Percentiles rank a stretch among this genome's conserved stretches.
These are phyloP conservation scores for Fusarium sp. DNA, from an alignment of 2,329 filamentous ascomycete genomes.

Conservation along the genomic window DNA sequence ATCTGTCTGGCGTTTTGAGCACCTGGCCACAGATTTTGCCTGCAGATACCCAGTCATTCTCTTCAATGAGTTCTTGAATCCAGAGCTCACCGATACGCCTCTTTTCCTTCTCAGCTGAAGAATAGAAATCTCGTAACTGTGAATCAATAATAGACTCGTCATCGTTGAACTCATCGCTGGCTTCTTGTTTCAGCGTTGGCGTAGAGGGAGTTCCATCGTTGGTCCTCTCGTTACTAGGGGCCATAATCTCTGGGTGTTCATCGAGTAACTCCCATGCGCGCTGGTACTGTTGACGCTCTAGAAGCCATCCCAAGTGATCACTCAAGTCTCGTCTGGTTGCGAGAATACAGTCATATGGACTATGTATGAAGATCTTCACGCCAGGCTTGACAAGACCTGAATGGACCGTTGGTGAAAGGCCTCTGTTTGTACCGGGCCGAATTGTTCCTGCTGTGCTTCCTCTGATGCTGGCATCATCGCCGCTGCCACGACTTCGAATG, in stretches of 20 bases:
- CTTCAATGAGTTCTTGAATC: conserved; percentile 85
- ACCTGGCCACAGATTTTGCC: conserved; percentile 87
- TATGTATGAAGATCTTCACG: conserved; percentile 89
- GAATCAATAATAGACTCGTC: conserved; percentile 70
- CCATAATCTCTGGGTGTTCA: conserved; percentile 81
- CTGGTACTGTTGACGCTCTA: conserved; percentile 83
- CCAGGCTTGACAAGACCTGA: conserved; percentile 67
- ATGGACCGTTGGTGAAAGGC: conserved; percentile 58
- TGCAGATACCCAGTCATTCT: conserved; percentile 80
- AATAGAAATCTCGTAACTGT: conserved; percentile 68
- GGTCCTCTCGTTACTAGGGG: conserved; percentile 55
- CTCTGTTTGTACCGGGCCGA: conserved; percentile 46
- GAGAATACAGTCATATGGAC: conserved; percentile 95
- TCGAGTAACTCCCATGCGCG: conserved; percentile 91
- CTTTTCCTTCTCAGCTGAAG: conserved; percentile 86
- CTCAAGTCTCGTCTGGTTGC: conserved; percentile 87
- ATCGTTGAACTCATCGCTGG: conserved; percentile 77
- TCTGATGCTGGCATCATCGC: conserved; percentile 68
- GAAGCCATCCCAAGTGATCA: conserved; percentile 87
- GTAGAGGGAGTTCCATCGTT: conserved; percentile 57
- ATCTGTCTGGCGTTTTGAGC: conserved; percentile 80
- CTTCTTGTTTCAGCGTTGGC: conserved; percentile 56
- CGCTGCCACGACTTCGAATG: conserved; percentile 71
- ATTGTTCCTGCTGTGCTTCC: conserved; percentile 52
- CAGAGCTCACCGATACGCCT: conserved; percentile 91